Percentiles rank a stretch among this genome's conserved stretches.
Conservation (phyloP, 345 rosid genomes). For the Gossypium mustelinum region DNA sequence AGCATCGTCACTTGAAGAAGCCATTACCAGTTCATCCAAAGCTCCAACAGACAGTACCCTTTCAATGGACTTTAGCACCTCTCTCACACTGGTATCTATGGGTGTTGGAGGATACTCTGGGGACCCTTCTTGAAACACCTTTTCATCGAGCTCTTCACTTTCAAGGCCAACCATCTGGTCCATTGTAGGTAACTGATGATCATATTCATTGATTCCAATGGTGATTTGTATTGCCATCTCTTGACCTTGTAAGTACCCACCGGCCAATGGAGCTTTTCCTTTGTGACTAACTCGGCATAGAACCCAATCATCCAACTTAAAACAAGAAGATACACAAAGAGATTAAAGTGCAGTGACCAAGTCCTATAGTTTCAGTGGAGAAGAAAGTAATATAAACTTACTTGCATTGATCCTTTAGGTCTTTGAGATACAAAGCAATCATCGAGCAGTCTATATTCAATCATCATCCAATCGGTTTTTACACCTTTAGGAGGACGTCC, state of each 20-base stretch:
- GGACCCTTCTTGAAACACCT: constrained; percentile 17
- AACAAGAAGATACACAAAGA: neutral
- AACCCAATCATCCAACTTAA: constrained; percentile 43
- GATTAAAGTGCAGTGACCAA: neutral
- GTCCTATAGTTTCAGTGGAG: neutral
- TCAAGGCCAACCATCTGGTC: constrained; percentile 14
- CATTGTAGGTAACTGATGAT: constrained; percentile 3
- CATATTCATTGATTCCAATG: neutral
- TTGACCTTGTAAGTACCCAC: constrained; percentile 15
- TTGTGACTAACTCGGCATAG: constrained; percentile 34
- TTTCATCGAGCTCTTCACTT: constrained; percentile 13
- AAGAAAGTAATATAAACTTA: constrained; percentile 18
- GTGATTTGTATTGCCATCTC: neutral
- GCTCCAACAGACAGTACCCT: constrained; percentile 26
- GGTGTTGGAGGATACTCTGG: constrained; percentile 13
- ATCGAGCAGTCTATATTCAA: constrained; percentile 36
- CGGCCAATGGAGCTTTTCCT: constrained; percentile 11
- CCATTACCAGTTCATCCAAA: constrained; percentile 26
- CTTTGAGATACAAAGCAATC: constrained; percentile 22
- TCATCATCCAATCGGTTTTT: constrained; percentile 48
- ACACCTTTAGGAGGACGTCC: constrained; percentile 39
- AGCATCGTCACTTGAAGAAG: neutral
- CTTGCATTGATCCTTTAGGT: constrained; percentile 39
- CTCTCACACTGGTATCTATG: constrained; percentile 8
- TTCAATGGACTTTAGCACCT: constrained; percentile 25